phyloP scores from a whole-genome alignment of 306 rosid genomes.

The Inga laurina region DNA sequence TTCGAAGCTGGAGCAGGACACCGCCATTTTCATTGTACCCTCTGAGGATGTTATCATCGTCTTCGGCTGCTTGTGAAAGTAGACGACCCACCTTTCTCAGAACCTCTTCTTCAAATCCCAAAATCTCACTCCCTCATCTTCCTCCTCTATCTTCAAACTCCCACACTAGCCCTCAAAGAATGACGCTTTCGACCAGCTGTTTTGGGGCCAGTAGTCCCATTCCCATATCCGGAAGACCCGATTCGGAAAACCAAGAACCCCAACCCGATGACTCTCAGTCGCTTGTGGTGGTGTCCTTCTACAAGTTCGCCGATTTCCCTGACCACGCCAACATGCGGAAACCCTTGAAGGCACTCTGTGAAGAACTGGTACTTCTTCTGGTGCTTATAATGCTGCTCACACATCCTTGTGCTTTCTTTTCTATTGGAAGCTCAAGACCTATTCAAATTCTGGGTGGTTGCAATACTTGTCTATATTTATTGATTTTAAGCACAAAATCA shows the following conservation, averaged over 20 bases:
- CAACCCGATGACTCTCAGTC: slow-evolving; percentile 25
- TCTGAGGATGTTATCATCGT: slow-evolving; percentile 49
- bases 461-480: background rate
- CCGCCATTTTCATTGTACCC: slow-evolving; percentile 37
- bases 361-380: slow-evolving; percentile 64
- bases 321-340: slow-evolving; percentile 70
- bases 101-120: slow-evolving; percentile 13
- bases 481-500: background rate
- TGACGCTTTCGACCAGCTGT: slow-evolving; percentile 57
- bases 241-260: slow-evolving; percentile 9
- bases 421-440: background rate
- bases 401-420: background rate
- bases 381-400: background rate
- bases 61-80: slow-evolving; percentile 42
- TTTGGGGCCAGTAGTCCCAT: slow-evolving; percentile 31
- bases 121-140: slow-evolving; percentile 8
- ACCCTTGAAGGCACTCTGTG: slow-evolving; percentile 86
- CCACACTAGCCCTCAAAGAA: slow-evolving; percentile 37
- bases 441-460: background rate
- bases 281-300: slow-evolving; percentile 88
- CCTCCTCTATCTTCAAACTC: slow-evolving; percentile 14
- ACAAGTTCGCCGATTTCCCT: slow-evolving; percentile 80
- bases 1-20: slow-evolving; percentile 39
- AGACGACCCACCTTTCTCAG: background rate
- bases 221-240: slow-evolving; percentile 32